Evolutionary conservation across 176 grass and related monocot species (phyloP).

Genomic region (Eleusine coracana): DNA sequence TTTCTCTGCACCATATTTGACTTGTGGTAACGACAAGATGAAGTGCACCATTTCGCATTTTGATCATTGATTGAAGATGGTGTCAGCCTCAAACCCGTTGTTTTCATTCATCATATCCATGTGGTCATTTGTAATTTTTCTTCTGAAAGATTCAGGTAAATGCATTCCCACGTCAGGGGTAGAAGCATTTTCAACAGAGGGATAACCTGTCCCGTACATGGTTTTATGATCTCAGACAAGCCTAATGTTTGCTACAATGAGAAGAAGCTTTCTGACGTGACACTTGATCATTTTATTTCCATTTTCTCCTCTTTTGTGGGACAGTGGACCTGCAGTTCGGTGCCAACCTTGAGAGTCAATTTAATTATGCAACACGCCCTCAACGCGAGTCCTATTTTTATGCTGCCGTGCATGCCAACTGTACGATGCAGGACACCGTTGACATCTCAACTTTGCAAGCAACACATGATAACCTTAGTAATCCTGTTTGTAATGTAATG

Average conservation of each 20-base stretch:
- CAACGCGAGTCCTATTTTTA: conserved; percentile 2
- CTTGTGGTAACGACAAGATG: no score
- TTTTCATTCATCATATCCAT: no score
- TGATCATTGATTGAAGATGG: background rate
- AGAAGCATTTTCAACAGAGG: background rate
- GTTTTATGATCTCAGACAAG: background rate
- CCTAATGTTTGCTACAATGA: background rate
- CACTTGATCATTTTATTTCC: background rate
- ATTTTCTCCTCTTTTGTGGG: no score
- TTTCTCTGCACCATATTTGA: background rate
- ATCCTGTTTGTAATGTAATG: background rate
- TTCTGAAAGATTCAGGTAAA: background rate
- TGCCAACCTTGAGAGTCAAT: background rate
- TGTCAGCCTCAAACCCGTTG: background rate
- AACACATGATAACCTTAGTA: no score
- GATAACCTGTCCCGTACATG: background rate
- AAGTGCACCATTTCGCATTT: background rate
- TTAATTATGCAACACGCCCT: conserved; percentile 1
- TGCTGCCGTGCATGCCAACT: background rate
- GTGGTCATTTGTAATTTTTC: no score
- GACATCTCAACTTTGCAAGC: background rate
- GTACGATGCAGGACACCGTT: background rate
- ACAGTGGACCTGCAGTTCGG: background rate
- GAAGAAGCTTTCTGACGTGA: background rate
- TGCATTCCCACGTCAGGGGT: background rate